Percentiles rank a stretch among this genome's conserved stretches.
Evolutionary conservation across 179 eudicot genomes (phyloP).

Genomic region (Camellia oleifera): DNA sequence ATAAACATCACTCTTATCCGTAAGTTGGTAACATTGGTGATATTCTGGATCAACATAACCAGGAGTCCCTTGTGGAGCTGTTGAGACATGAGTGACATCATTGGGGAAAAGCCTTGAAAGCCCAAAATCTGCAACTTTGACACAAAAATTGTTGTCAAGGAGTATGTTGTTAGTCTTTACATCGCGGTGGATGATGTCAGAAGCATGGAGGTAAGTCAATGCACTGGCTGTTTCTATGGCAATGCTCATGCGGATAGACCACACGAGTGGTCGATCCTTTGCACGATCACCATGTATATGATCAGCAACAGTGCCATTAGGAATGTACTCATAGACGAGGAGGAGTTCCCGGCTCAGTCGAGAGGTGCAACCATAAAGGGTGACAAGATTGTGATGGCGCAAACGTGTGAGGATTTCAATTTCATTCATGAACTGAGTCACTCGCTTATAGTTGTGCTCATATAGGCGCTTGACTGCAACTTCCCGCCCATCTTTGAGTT

Average conservation of each 20-base stretch:
- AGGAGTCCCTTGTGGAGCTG: conserved; percentile 90
- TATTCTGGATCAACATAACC: conserved; percentile 91
- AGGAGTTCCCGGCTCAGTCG: conserved; percentile 57
- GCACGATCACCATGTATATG: conserved; percentile 56
- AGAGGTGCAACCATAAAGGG: conserved; percentile 81
- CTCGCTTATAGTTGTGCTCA: conserved; percentile 64
- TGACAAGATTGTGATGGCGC: conserved; percentile 66
- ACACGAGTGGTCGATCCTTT: conserved; percentile 31
- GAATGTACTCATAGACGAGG: conserved; percentile 73
- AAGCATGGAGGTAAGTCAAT: conserved; percentile 64
- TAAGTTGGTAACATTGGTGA: conserved; percentile 70
- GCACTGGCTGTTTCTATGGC: conserved; percentile 77
- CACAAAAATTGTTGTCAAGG: conserved; percentile 51
- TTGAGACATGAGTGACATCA: conserved; percentile 66
- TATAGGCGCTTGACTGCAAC: conserved; percentile 84
- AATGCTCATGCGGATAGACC: conserved; percentile 64
- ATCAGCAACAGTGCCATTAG: conserved; percentile 80
- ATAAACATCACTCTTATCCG: conserved; percentile 82
- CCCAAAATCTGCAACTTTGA: conserved; percentile 91
- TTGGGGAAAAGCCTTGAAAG: conserved; percentile 67
- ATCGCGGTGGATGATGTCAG: conserved; percentile 77
- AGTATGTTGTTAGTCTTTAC: conserved; percentile 78
- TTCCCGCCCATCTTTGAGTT: conserved; percentile 66
- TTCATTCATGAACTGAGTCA: conserved; percentile 75
- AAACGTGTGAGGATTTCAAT: conserved; percentile 55